Evolutionary conservation across 2,329 filamentous ascomycete species (phyloP).

Genomic region (Pseudogymnoascus sp.): DNA sequence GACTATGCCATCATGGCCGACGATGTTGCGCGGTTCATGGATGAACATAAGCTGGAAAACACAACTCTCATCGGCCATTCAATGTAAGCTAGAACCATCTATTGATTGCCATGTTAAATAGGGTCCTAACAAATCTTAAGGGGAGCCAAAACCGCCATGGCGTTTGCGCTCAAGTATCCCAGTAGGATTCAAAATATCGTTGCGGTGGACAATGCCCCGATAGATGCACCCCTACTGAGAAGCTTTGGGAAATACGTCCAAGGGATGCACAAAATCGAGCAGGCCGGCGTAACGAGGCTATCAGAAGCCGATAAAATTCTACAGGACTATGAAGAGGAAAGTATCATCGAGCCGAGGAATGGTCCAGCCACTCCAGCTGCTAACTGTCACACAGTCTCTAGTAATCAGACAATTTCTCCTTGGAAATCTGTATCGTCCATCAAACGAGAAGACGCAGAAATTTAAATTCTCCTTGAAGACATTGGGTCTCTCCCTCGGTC

Average conservation of each 20-base stretch:
- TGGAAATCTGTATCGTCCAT: slow-evolving; percentile 64
- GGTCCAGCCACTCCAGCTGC: background rate
- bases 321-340: slow-evolving; percentile 60
- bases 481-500: slow-evolving; percentile 57
- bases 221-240: slow-evolving; percentile 65
- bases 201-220: slow-evolving; percentile 84
- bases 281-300: slow-evolving; percentile 56
- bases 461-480: slow-evolving; percentile 74
- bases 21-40: slow-evolving; percentile 73
- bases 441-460: slow-evolving; percentile 45
- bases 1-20: slow-evolving; percentile 76
- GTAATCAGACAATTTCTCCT: slow-evolving; percentile 85
- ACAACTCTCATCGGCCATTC: slow-evolving; percentile 84
- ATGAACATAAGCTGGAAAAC: slow-evolving; percentile 58
- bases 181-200: slow-evolving; percentile 62
- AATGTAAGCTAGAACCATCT: slow-evolving; percentile 50
- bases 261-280: slow-evolving; percentile 77
- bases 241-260: slow-evolving; percentile 74
- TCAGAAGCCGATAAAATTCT: slow-evolving; percentile 76
- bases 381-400: slow-evolving; percentile 42
- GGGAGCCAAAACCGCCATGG: slow-evolving; percentile 91
- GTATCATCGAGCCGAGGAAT: slow-evolving; percentile 13
- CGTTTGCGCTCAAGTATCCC: slow-evolving; percentile 65
- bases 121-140: slow-evolving; percentile 31
- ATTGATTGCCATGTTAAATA: background rate